Evolutionary conservation across 345 rosid genomes (phyloP).

Genomic region (Pistacia integerrima): DNA sequence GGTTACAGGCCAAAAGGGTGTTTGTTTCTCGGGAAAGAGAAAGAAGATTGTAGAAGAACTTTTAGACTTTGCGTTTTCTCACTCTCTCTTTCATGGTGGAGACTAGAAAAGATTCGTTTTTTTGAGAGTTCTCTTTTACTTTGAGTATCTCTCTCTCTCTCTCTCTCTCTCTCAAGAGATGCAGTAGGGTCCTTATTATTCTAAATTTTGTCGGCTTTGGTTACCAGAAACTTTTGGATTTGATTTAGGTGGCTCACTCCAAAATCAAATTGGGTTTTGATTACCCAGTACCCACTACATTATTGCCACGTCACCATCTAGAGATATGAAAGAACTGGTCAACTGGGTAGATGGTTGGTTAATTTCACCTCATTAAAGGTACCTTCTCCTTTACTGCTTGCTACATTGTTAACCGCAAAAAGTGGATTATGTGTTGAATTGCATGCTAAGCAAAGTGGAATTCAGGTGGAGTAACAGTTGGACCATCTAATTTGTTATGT

Average conservation of each 20-base stretch:
- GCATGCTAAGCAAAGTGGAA: conserved; percentile 25
- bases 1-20: conserved; percentile 18
- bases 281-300: conserved; percentile 26
- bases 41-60: background rate
- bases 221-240: conserved; percentile 24
- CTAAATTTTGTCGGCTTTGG: conserved; percentile 30
- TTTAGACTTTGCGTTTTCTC: conserved; percentile 4
- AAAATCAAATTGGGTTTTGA: conserved; percentile 21
- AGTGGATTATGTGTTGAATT: conserved; percentile 12
- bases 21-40: conserved; percentile 25
- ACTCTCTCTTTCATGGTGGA: conserved; percentile 21
- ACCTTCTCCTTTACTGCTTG: background rate
- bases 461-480: background rate
- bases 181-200: conserved; percentile 9
- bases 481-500: conserved; percentile 4
- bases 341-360: background rate
- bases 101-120: conserved; percentile 36
- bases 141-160: background rate
- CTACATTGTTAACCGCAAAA: background rate
- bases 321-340: background rate
- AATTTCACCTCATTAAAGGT: background rate
- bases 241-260: conserved; percentile 57
- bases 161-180: conserved; percentile 16
- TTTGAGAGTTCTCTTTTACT: background rate
- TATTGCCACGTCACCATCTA: conserved; percentile 20